Percentiles rank a stretch among this genome's conserved stretches.
These are phyloP conservation scores for Eucalyptus curtisii DNA, from an alignment of 345 rosid genomes.

Conservation along the genomic window DNA sequence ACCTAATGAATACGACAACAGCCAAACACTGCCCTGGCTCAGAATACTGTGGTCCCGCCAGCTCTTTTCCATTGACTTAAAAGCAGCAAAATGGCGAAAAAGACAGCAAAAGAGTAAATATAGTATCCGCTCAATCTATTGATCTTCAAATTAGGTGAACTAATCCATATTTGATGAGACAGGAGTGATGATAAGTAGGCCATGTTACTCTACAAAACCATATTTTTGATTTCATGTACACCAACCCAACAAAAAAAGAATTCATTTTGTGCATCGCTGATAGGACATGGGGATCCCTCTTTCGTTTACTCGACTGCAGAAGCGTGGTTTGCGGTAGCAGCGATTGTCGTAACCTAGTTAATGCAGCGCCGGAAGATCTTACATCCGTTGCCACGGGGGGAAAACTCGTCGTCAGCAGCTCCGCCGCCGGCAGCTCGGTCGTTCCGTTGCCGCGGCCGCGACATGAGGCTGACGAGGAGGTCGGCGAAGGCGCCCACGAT, in stretches of 20 bases:
- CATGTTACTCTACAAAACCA: not conserved
- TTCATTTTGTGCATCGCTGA: not conserved
- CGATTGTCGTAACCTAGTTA: not conserved
- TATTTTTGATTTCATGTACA: not conserved
- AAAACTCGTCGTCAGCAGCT: not conserved
- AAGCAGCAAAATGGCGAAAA: not conserved
- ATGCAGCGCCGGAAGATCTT: not conserved
- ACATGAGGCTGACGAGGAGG: conserved; percentile 57
- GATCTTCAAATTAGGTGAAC: not conserved
- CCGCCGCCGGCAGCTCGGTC: not conserved
- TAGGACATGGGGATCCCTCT: not conserved
- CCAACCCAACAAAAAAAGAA: not conserved
- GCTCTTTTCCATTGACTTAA: not conserved
- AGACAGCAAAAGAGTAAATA: not conserved
- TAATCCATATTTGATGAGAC: not conserved
- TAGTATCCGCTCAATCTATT: not conserved
- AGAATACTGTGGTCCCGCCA: not conserved
- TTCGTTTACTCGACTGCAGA: not conserved
- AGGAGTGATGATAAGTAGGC: not conserved
- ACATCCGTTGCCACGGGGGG: not conserved
- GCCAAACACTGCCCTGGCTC: not conserved
- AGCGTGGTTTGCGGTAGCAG: not conserved
- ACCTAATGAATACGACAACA: not conserved
- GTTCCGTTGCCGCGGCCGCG: not conserved
- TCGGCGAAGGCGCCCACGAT: conserved; percentile 75